Percentiles rank a stretch among this genome's conserved stretches.
These are phyloP conservation scores for Shiraia sp. DNA, from an alignment of 2,329 filamentous ascomycete genomes.

Conservation along the genomic window DNA sequence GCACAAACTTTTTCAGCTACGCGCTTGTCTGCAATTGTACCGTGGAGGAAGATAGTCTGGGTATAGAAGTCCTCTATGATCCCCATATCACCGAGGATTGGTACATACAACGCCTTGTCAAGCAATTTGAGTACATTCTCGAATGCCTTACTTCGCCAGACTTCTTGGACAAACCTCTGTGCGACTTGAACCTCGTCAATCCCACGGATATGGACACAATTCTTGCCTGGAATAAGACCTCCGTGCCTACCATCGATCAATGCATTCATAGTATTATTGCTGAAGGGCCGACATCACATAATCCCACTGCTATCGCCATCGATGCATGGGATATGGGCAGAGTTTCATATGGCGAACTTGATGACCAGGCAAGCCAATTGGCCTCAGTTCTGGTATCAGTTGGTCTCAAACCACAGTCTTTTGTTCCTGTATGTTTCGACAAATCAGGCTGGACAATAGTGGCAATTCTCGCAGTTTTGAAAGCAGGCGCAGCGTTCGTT, in stretches of 20 bases:
- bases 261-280: constrained; percentile 36
- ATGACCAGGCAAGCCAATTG: constrained; percentile 28
- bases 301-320: constrained; percentile 26
- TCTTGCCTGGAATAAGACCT: constrained; percentile 28
- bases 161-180: constrained; percentile 12
- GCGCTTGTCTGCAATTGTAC: constrained; percentile 40
- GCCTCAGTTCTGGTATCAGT: constrained; percentile 27
- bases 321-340: constrained; percentile 34
- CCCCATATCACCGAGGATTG: constrained; percentile 30
- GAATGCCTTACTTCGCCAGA: constrained; percentile 23
- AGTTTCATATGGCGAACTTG: constrained; percentile 34
- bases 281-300: constrained; percentile 23
- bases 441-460: constrained; percentile 41
- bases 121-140: constrained; percentile 36
- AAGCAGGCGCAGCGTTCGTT: constrained; percentile 42
- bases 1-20: constrained; percentile 44
- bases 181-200: constrained; percentile 27
- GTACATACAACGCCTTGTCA: constrained; percentile 30
- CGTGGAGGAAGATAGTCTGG: constrained; percentile 20
- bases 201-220: constrained; percentile 22
- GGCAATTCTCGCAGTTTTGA: constrained; percentile 43
- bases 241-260: constrained; percentile 24
- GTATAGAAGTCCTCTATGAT: constrained; percentile 38
- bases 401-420: constrained; percentile 28
- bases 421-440: constrained; percentile 43